Evolutionary conservation across 768 basidiomycete genomes (phyloP).

Genomic region (Sporobolomyces roseus): DNA sequence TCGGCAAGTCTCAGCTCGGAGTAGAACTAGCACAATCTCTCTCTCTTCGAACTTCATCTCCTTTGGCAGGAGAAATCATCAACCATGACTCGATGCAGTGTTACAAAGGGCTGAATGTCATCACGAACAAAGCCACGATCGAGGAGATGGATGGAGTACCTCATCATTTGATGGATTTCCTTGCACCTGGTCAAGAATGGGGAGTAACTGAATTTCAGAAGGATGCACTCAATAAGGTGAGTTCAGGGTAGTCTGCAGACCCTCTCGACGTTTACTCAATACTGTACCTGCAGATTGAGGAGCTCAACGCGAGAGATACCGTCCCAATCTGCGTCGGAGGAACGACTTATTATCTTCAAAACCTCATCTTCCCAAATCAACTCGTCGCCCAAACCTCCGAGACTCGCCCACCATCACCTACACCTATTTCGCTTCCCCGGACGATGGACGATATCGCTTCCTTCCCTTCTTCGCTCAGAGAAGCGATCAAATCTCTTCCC

Average conservation of each 20-base stretch:
- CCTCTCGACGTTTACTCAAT: not conserved
- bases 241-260: constrained; percentile 44
- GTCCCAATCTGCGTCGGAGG: constrained; percentile 91
- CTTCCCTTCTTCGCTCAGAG: constrained; percentile 26
- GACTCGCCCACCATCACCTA: constrained; percentile 1
- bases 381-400: constrained; percentile 49
- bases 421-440: not conserved
- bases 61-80: constrained; percentile 58
- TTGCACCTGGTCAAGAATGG: constrained; percentile 80
- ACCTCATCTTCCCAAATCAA: constrained; percentile 82
- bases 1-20: constrained; percentile 89
- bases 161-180: constrained; percentile 85
- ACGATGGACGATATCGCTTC: constrained; percentile 14
- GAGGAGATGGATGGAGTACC: constrained; percentile 73
- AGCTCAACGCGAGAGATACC: constrained; percentile 61
- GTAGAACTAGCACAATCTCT: constrained; percentile 71
- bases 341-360: constrained; percentile 95
- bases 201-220: constrained; percentile 80
- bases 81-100: constrained; percentile 99
- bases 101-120: constrained; percentile 81
- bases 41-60: not conserved
- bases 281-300: constrained; percentile 63
- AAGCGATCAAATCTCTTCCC: constrained; percentile 36
- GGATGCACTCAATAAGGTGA: constrained; percentile 71
- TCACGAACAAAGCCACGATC: constrained; percentile 85